Percentiles rank a stretch among this genome's conserved stretches.
Evolutionary conservation across 2,329 filamentous ascomycete species (phyloP).

Genomic region (Arthrobotrys pseudoclavata): DNA sequence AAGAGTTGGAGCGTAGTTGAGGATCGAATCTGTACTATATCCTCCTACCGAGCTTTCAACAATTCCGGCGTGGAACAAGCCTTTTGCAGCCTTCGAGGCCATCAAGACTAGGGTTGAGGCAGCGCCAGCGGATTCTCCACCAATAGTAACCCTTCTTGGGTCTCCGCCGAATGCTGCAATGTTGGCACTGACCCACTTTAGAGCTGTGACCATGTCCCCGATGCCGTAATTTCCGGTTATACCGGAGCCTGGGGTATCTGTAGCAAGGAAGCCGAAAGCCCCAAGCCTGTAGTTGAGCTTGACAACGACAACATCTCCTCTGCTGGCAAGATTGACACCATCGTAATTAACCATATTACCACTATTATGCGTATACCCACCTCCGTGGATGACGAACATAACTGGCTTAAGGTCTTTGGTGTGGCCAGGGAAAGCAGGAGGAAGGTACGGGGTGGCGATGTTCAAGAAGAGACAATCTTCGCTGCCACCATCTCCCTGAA

Average conservation of each 20-base stretch:
- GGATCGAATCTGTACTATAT: not conserved
- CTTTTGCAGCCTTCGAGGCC: conserved; percentile 69
- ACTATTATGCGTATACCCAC: conserved; percentile 67
- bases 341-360: conserved; percentile 67
- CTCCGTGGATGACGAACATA: conserved; percentile 69
- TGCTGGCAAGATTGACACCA: conserved; percentile 68
- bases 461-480: conserved; percentile 71
- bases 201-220: conserved; percentile 69
- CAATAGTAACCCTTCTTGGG: conserved; percentile 80
- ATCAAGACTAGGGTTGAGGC: conserved; percentile 68
- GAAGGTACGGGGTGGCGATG: conserved; percentile 63
- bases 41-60: conserved; percentile 29
- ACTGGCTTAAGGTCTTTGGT: conserved; percentile 67
- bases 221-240: conserved; percentile 68
- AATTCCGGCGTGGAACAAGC: conserved; percentile 70
- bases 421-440: conserved; percentile 22
- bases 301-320: conserved; percentile 69
- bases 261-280: conserved; percentile 42
- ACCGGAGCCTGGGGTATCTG: conserved; percentile 68
- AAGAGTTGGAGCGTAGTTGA: not conserved
- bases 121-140: conserved; percentile 79
- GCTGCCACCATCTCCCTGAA: conserved; percentile 66
- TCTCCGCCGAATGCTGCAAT: conserved; percentile 83
- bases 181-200: conserved; percentile 75
- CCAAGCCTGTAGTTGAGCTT: conserved; percentile 67